Conservation (phyloP, 1,284 basidiomycete species). For the Baeospora myosura region DNA sequence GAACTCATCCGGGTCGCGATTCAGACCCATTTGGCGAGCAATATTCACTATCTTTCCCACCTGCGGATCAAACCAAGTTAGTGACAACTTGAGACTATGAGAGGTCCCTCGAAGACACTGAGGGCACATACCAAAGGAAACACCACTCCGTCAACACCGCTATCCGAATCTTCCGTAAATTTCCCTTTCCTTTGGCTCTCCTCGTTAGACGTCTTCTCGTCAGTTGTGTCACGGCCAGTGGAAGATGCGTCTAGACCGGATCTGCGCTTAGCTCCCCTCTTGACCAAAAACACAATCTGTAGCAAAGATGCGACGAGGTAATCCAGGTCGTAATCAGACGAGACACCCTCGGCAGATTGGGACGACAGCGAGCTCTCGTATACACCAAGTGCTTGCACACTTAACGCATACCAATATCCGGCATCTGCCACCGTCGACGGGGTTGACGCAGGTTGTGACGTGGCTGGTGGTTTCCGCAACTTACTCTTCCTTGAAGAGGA, state of each 20-base stretch:
- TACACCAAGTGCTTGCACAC: conserved; percentile 21
- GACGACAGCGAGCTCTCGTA: conserved; percentile 6
- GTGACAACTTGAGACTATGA: conserved; percentile 3
- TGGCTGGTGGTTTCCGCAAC: not conserved
- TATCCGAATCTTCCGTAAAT: conserved; percentile 1
- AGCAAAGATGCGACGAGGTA: conserved; percentile 44
- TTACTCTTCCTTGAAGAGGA: not conserved
- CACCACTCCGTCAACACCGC: conserved; percentile 18
- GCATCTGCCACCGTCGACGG: conserved; percentile 1
- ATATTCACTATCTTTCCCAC: conserved; percentile 64
- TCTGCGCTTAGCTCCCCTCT: conserved; percentile 21
- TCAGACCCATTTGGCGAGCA: conserved; percentile 57
- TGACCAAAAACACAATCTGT: conserved; percentile 46
- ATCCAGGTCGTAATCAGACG: conserved; percentile 34
- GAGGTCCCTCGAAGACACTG: too few relatives aligned
- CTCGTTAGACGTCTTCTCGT: not conserved
- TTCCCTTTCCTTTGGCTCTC: conserved; percentile 7
- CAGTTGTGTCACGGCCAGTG: not conserved
- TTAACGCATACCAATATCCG: conserved; percentile 19
- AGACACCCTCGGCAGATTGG: conserved; percentile 3
- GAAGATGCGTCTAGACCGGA: conserved; percentile 4
- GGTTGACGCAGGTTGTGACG: not conserved
- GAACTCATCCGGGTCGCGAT: conserved; percentile 48
- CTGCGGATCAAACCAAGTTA: conserved; percentile 22
- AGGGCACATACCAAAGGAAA: conserved; percentile 36